phyloP scores from a whole-genome alignment of 2,329 filamentous ascomycete genomes.

The Calonectria fujianensis region DNA sequence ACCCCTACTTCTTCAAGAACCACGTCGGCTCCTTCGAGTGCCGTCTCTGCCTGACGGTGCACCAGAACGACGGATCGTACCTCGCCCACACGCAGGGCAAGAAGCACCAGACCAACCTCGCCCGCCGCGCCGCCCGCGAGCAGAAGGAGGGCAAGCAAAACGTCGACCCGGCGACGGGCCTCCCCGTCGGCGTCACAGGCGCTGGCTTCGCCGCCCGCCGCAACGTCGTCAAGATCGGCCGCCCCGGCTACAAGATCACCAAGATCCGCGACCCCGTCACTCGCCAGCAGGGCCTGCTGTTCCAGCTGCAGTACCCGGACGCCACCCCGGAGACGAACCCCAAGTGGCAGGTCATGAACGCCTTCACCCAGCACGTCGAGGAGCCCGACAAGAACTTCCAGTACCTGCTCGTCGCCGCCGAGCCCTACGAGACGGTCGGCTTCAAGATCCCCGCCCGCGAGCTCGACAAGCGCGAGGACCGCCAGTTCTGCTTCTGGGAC shows the following conservation, averaged over 20 bases:
- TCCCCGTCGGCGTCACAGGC: slow-evolving; percentile 82
- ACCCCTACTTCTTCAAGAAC: slow-evolving; percentile 99
- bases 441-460: slow-evolving; percentile 97
- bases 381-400: slow-evolving; percentile 96
- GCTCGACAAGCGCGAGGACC: slow-evolving; percentile 90
- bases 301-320: slow-evolving; percentile 97
- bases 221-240: slow-evolving; percentile 94
- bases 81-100: slow-evolving; percentile 98
- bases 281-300: slow-evolving; percentile 91
- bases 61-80: slow-evolving; percentile 99
- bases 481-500: slow-evolving; percentile 97
- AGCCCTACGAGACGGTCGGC: slow-evolving; percentile 97
- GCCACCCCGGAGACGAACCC: slow-evolving; percentile 85
- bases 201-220: slow-evolving; percentile 80
- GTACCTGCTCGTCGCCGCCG: slow-evolving; percentile 94
- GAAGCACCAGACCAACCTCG: slow-evolving; percentile 99
- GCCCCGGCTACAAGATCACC: slow-evolving; percentile 98
- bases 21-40: slow-evolving; percentile 99
- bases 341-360: slow-evolving; percentile 96
- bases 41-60: slow-evolving; percentile 95
- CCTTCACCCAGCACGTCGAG: slow-evolving; percentile 96
- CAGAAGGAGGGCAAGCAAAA: slow-evolving; percentile 88
- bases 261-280: slow-evolving; percentile 94
- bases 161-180: slow-evolving; percentile 79
- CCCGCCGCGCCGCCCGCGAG: slow-evolving; percentile 95